Base-by-base conservation (phyloP, 305 asterid species). In the Lippia alba region DNA sequence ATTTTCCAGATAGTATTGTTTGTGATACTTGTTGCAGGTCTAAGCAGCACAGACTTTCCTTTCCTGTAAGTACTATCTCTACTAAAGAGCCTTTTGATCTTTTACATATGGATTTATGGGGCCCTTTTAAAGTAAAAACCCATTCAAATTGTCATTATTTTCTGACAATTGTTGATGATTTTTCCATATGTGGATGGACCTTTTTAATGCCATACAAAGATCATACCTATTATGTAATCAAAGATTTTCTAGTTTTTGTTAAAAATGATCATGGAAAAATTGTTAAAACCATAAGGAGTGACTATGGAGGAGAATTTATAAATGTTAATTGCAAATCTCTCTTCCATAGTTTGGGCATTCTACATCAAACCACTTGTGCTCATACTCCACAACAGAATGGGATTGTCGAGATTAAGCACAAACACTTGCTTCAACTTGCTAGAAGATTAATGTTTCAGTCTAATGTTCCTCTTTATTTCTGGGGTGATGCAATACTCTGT, bases 321-420 rank as follows among this genome's bases (percentile, higher is more conserved):
- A 51, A 17, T 1, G 0, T 0, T 0, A 20, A 53, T 0, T 50
- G 15, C 5, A 3, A 9, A 16, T 0, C 3, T 0, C 20, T 60
- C 6, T 10, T 24, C 1, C 41, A 36, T 8, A 7, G 5, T 36
- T 0, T 0, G 0, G 41, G 41, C 4, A 36, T 36, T 0, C 6
- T 5, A 0, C 76, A 61, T 16, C 76, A 61, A 4, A 18, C 5
- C 0, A 12, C 70, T 3, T 71, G 70, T 19, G 8, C 12, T 2
- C 10, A 62, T 4, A 71, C 76, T 0, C 64, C 76, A 0, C 39
- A 55, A 44, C 40, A 67, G 55, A 67, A 67, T 49, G 72, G 72
- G 0, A 11, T 18, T 6, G 64, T 67, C 0, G 72, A 53, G 41
- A 12, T 48, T 0, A 67, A 40, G 16, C 72, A 55, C 49, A 39